phyloP scores from a whole-genome alignment of 148 eudicot species.

The Rhododendron vialii region DNA sequence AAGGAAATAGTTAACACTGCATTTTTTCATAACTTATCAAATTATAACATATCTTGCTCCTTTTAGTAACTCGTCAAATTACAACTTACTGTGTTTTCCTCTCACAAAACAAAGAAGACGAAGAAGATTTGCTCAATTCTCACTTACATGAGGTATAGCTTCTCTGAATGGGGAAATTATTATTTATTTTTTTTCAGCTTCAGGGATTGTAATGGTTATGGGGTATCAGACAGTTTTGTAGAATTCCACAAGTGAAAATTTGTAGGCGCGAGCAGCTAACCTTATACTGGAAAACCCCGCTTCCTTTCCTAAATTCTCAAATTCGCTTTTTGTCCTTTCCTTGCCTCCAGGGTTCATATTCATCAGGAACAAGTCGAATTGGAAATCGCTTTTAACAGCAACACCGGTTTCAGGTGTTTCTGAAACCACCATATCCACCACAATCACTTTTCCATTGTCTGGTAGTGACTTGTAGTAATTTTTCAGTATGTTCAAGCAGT shows the following conservation, averaged over 20 bases:
- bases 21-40: not conserved
- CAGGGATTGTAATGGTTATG: not conserved
- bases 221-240: not conserved
- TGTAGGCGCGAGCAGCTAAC: not conserved
- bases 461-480: constrained; percentile 35
- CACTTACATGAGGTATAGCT: not conserved
- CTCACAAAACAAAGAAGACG: not conserved
- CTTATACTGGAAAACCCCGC: constrained; percentile 9
- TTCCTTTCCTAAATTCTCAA: constrained; percentile 3
- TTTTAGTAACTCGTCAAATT: not conserved
- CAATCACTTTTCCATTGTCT: constrained; percentile 34
- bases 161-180: no score
- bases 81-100: not conserved
- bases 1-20: not conserved
- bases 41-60: not conserved
- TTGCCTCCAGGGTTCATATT: constrained; percentile 12
- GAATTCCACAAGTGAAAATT: constrained; percentile 16
- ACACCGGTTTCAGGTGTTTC: constrained; percentile 23
- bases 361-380: constrained; percentile 5
- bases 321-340: not conserved
- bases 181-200: not conserved
- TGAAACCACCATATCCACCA: constrained; percentile 21
- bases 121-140: not conserved
- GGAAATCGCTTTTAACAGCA: constrained; percentile 7
- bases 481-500: constrained; percentile 37